Evolutionary conservation across 331 rosid species (phyloP).

Genomic region (Erythrophleum ivorense): DNA sequence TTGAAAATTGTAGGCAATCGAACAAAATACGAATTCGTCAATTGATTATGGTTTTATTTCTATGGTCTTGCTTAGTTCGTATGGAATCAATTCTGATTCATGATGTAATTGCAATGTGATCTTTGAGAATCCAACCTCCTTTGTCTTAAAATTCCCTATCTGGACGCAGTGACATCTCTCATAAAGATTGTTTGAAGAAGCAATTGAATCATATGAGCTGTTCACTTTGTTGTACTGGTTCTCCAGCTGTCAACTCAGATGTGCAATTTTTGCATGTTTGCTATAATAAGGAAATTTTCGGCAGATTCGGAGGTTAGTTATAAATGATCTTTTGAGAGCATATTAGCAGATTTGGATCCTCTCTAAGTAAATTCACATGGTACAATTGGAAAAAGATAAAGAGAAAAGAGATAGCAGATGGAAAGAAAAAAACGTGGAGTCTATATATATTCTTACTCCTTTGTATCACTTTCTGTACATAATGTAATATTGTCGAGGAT

Average conservation of each 20-base stretch:
- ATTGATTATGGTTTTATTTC: constrained; percentile 26
- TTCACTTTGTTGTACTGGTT: constrained; percentile 54
- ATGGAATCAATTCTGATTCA: constrained; percentile 35
- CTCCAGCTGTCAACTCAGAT: constrained; percentile 51
- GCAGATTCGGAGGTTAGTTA: constrained; percentile 51
- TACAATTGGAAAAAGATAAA: no score
- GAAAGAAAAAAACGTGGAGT: no score
- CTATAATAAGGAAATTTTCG: constrained; percentile 44
- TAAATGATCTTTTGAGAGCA: constrained; percentile 13
- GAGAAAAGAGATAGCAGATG: no score
- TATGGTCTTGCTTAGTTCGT: constrained; percentile 32
- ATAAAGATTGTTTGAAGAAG: constrained; percentile 46
- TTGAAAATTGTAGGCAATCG: constrained; percentile 4
- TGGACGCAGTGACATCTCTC: constrained; percentile 38
- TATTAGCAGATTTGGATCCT: not conserved
- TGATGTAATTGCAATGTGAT: constrained; percentile 36
- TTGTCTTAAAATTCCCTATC: constrained; percentile 31
- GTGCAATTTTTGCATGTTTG: constrained; percentile 48
- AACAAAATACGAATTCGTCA: constrained; percentile 14
- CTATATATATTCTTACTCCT: no score
- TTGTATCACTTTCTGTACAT: no score
- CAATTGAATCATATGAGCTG: constrained; percentile 65
- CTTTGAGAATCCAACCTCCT: constrained; percentile 40
- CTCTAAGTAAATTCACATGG: no score
- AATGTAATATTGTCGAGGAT: no score